A percentile compares a stretch with the other conserved stretches of the same genome.
Conservation (phyloP, 2,329 filamentous ascomycete genomes). For the Lojkania enalia region DNA sequence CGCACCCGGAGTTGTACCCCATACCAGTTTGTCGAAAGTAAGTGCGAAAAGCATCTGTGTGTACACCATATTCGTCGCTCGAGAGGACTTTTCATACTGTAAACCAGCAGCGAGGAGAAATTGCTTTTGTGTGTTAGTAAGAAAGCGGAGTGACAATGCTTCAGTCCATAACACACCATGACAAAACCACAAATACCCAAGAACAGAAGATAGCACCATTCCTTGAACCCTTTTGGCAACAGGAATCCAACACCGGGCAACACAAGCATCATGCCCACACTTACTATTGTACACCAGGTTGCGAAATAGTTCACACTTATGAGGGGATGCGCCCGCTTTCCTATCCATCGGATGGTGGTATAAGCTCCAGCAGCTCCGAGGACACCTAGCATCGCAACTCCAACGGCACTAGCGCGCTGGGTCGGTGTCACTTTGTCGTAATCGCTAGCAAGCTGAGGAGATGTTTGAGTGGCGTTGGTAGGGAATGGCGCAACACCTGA, state of each 20-base stretch:
- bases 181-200: slow-evolving; percentile 76
- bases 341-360: slow-evolving; percentile 77
- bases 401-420: slow-evolving; percentile 71
- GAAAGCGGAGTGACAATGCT: too few species aligned
- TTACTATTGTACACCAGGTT: slow-evolving; percentile 69
- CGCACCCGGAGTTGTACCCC: slow-evolving; percentile 60
- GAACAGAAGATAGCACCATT: slow-evolving; percentile 70
- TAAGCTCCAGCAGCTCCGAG: slow-evolving; percentile 74
- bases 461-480: slow-evolving; percentile 35
- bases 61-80: slow-evolving; percentile 69
- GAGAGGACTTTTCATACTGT: slow-evolving; percentile 66
- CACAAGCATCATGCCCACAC: slow-evolving; percentile 60
- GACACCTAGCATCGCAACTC: slow-evolving; percentile 74
- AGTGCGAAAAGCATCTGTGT: slow-evolving; percentile 72
- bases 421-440: slow-evolving; percentile 58
- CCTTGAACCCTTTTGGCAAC: slow-evolving; percentile 55
- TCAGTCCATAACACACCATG: slow-evolving; percentile 57
- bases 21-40: slow-evolving; percentile 65
- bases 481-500: slow-evolving; percentile 31
- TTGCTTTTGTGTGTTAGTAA: slow-evolving; percentile 59
- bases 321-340: slow-evolving; percentile 77
- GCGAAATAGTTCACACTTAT: slow-evolving; percentile 86
- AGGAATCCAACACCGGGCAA: slow-evolving; percentile 62
- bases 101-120: slow-evolving; percentile 80
- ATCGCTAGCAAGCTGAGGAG: slow-evolving; percentile 35